Base-by-base conservation (phyloP, 768 basidiomycete genomes). In the Boletus huronensis region DNA sequence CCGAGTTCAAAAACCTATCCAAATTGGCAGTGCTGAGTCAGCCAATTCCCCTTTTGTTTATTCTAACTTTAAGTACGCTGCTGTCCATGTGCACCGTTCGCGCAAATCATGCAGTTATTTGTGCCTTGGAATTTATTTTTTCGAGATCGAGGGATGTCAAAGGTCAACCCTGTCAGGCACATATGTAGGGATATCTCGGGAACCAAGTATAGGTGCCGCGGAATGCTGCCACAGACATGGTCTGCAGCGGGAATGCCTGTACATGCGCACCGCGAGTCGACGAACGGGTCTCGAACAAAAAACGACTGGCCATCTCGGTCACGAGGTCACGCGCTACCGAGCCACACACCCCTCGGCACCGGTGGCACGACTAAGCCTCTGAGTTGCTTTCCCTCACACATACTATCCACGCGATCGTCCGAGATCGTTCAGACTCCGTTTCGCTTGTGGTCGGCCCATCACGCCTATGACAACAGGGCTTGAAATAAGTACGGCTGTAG, bases 21-120 rank as follows among this genome's bases (percentile, higher is more conserved):
- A 25, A 25, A 32, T 38, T 35, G 19, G 21, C 29, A 21, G 16
- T 54, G 64, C 59, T 57, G 55, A 58, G 52, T 65, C 62, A 59
- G 58, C 48, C 0, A n/a, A 6, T 39, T 25, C n/a, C n/a, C n/a
- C n/a, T n/a, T n/a, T n/a, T n/a, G n/a, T n/a, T n/a, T n/a, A n/a
- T n/a, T n/a, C n/a, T n/a, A n/a, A n/a, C n/a, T n/a, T n/a, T n/a
- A n/a, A n/a, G n/a, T n/a, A n/a, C n/a, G n/a, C n/a, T 29, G 29
- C 26, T 34, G 43, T 21, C 36, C 36, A 55, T 55, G 31, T 44
- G 40, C 26, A 23, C 26, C 21, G 5, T n/a, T 34, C 14, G 19
- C 13, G 45, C 32, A 28, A n/a, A 21, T 32, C 28, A 9, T 51
- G 14, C 23, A 38, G 16, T 50, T 7, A 13, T 36, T 14, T 38